Evolutionary conservation across 2,329 filamentous ascomycete genomes (phyloP), one percentile per base, ranked within the genome.

Genomic region (Lasiodiplodia citricola): DNA sequence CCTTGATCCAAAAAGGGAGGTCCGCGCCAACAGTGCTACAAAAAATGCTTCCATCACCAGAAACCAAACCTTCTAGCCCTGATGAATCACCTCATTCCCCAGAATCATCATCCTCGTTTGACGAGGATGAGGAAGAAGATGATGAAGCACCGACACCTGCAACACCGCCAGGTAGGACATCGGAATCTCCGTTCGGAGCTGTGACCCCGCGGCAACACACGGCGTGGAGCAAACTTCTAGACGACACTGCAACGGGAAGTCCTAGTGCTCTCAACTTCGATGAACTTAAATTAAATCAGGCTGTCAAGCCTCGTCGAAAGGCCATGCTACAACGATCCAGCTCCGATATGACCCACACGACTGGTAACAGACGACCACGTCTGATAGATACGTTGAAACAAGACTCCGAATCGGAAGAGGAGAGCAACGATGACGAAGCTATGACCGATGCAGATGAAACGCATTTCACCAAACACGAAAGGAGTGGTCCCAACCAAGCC

Each of bases 171-270:
- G 47, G n/a, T 13, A 64, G 67, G n/a, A 64, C 67, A 21, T 68
- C 67, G 13, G 51, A 68, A 21, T 68, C 58, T n/a, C 69, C 69
- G 7, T 71, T 74, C 55, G 76, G 75, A 21, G 77, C 78, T 1
- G 73, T 78, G 4, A 80, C 79, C 21, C 79, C 79, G 11, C 75
- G 75, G 23, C 78, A 81, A 55, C 76, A 74, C 37, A 71, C 73
- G 14, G 71, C 80, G 16, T 80, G 80, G 69, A 74, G 71, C 37
- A 75, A 76, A 55, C 67, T 80, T 13, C 54, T 80, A 14, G 74
- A 75, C n/a, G 71, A 73, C 21, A 68, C 74, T 13, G 73, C 75
- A 5, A 70, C 72, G 0, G 70, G 62, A 37, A 78, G 76, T 35
- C 74, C 76, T 18, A 70, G 69, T 16, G 76, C 77, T 73, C 76